These are phyloP conservation scores for Leishmania mexicana DNA, from an alignment of 208 protist species.

Conservation along the genomic window DNA sequence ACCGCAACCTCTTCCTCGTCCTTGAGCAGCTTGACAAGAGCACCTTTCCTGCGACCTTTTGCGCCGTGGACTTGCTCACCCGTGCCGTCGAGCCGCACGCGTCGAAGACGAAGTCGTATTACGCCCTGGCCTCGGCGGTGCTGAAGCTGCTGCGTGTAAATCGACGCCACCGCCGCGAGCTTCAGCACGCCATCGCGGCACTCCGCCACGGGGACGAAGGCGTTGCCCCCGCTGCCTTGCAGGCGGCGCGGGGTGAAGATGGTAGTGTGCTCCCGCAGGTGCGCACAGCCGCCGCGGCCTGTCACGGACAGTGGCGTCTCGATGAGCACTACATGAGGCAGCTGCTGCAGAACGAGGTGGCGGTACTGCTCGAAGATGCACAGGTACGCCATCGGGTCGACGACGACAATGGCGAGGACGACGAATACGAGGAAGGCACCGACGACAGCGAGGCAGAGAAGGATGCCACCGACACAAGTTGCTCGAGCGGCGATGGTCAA, in stretches of 20 bases:
- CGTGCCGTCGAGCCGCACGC: slow-evolving; percentile 59
- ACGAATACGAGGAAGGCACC: slow-evolving; percentile 15
- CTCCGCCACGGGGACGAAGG: slow-evolving; percentile 14
- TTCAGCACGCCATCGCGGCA: slow-evolving; percentile 10
- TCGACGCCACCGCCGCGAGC: slow-evolving; percentile 22
- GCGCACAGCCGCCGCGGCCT: slow-evolving; percentile 19
- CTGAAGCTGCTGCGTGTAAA: slow-evolving; percentile 57
- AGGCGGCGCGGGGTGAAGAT: not conserved
- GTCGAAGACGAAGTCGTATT: slow-evolving; percentile 57
- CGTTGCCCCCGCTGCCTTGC: not conserved
- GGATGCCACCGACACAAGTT: not conserved
- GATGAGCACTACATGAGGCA: slow-evolving; percentile 55
- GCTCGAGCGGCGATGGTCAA: not conserved
- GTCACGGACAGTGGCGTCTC: slow-evolving; percentile 37
- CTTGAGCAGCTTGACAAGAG: slow-evolving; percentile 67
- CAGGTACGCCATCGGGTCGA: slow-evolving; percentile 8
- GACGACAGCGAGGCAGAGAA: not conserved
- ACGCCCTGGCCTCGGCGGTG: slow-evolving; percentile 68
- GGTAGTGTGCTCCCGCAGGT: not conserved
- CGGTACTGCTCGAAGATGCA: slow-evolving; percentile 19
- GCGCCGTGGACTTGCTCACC: slow-evolving; percentile 55
- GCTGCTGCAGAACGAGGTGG: slow-evolving; percentile 44
- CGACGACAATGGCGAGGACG: slow-evolving; percentile 25
- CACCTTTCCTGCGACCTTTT: slow-evolving; percentile 55
- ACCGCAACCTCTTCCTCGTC: slow-evolving; percentile 70